These are phyloP conservation scores for Aquilaria yunnanensis DNA, from an alignment of 345 rosid genomes.

Conservation along the genomic window DNA sequence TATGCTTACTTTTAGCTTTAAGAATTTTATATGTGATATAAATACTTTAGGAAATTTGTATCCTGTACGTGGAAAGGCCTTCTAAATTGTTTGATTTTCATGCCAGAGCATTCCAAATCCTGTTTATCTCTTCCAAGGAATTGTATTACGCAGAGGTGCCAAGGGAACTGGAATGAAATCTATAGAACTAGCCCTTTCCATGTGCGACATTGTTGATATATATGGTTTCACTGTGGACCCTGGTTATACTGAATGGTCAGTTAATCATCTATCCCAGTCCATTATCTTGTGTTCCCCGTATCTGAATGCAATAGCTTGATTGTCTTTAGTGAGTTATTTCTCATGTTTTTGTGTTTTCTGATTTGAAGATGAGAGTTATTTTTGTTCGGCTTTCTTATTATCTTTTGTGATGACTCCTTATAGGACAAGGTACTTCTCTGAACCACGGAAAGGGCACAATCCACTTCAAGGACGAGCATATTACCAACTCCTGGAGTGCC, in stretches of 20 bases:
- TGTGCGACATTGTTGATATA: conserved; percentile 91
- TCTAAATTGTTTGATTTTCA: conserved; percentile 10
- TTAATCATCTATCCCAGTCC: conserved; percentile 3
- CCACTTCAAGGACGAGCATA: conserved; percentile 99
- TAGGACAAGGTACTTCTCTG: conserved; percentile 94
- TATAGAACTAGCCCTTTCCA: conserved; percentile 86
- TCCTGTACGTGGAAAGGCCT: conserved; percentile 3
- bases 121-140: conserved; percentile 98
- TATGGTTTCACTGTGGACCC: conserved; percentile 99
- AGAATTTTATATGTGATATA: neutral
- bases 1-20: neutral
- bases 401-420: conserved; percentile 8
- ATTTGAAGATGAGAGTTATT: neutral
- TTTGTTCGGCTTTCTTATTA: conserved; percentile 5
- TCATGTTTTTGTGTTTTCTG: neutral
- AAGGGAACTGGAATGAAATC: conserved; percentile 99
- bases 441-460: conserved; percentile 93
- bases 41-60: neutral
- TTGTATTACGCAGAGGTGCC: conserved; percentile 91
- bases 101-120: conserved; percentile 88
- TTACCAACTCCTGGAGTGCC: conserved; percentile 94
- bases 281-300: neutral
- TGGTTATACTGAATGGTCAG: conserved; percentile 95
- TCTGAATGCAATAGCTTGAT: neutral
- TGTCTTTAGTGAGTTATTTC: neutral